Conservation (phyloP, 306 rosid genomes). For the Cyclanthera cordifolia region DNA sequence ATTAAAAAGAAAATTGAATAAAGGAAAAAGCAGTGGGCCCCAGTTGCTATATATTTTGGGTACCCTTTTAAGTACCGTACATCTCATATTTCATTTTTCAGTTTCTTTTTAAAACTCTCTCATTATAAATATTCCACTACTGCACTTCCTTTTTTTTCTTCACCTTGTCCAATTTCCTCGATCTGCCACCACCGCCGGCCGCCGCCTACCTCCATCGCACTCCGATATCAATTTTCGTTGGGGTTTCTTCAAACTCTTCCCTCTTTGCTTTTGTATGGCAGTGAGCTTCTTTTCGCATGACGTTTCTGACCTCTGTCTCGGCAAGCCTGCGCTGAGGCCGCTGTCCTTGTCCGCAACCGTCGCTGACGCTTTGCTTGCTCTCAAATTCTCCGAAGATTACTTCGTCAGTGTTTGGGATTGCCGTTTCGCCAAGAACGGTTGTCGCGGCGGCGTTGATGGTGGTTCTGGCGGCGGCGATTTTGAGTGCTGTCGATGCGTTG, state of each 20-base stretch:
- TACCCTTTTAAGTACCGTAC: slow-evolving; percentile 10
- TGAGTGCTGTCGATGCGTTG: slow-evolving; percentile 49
- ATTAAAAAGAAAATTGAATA: not conserved
- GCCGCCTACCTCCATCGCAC: not conserved
- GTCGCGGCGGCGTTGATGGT: not conserved
- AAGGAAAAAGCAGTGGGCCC: not conserved
- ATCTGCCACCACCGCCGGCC: not conserved
- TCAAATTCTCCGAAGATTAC: slow-evolving; percentile 48
- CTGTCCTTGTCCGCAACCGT: slow-evolving; percentile 51
- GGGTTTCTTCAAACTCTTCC: not conserved
- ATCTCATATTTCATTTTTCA: not conserved
- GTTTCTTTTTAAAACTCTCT: not conserved
- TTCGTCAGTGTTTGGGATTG: slow-evolving; percentile 76
- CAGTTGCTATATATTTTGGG: not conserved
- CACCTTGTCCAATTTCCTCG: not conserved
- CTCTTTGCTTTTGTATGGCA: slow-evolving; percentile 58
- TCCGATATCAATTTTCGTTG: not conserved
- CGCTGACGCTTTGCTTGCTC: slow-evolving; percentile 54
- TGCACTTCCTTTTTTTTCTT: not conserved
- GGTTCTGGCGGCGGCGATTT: not conserved
- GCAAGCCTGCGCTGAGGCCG: slow-evolving; percentile 82
- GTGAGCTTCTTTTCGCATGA: slow-evolving; percentile 62
- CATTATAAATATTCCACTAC: not conserved
- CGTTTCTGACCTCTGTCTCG: slow-evolving; percentile 94
- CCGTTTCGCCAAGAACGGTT: slow-evolving; percentile 11